Conservation (phyloP, 805 yeast species). For the Pichia paraexigua region DNA sequence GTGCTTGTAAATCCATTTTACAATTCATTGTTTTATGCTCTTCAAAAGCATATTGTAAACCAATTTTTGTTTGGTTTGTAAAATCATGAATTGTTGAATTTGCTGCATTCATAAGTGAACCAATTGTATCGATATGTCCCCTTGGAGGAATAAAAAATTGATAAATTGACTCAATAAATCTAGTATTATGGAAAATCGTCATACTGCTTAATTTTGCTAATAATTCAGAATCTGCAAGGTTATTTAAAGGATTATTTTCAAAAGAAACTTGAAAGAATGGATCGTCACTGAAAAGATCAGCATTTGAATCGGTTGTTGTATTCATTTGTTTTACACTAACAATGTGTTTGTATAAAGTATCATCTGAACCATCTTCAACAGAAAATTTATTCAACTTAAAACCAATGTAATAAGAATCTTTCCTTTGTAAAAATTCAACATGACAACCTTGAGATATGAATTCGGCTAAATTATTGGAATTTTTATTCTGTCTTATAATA, state of each 20-base stretch:
- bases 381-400: conserved; percentile 74
- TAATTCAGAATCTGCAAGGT: conserved; percentile 71
- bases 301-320: conserved; percentile 23
- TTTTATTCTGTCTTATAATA: conserved; percentile 40
- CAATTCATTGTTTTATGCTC: conserved; percentile 88
- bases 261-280: conserved; percentile 79
- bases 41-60: conserved; percentile 86
- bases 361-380: conserved; percentile 79
- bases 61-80: conserved; percentile 82
- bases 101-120: conserved; percentile 88
- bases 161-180: conserved; percentile 66
- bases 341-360: conserved; percentile 75
- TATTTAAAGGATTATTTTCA: conserved; percentile 83
- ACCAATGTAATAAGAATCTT: conserved; percentile 65
- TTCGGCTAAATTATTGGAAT: conserved; percentile 53
- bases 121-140: conserved; percentile 78
- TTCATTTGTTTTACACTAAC: conserved; percentile 69
- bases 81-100: conserved; percentile 90
- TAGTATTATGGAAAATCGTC: conserved; percentile 85
- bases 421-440: conserved; percentile 64
- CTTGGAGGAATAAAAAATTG: conserved; percentile 82
- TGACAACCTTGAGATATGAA: conserved; percentile 77
- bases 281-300: conserved; percentile 10
- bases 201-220: conserved; percentile 72
- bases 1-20: conserved; percentile 87